Conservation (phyloP, 2,329 filamentous ascomycete genomes). For the Rhynchosporium graminicola region DNA sequence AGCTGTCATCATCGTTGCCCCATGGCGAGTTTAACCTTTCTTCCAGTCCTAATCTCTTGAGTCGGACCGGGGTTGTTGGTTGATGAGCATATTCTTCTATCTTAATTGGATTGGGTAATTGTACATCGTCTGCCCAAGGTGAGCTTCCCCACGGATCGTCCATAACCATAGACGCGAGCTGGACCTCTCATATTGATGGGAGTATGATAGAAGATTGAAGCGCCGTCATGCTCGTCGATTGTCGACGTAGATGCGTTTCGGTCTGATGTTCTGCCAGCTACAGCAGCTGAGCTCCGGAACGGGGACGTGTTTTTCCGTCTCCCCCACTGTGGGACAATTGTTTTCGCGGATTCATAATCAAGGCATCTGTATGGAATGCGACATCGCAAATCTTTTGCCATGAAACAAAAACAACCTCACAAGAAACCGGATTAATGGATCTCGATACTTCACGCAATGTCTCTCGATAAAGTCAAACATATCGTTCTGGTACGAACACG, state of each 20-base stretch:
- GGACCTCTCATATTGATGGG: slow-evolving; percentile 38
- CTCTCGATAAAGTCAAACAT: slow-evolving; percentile 70
- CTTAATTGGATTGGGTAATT: slow-evolving; percentile 25
- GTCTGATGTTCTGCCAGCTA: slow-evolving; percentile 17
- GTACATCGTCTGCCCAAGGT: slow-evolving; percentile 43
- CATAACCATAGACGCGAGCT: slow-evolving; percentile 37
- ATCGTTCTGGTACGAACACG: slow-evolving; percentile 65
- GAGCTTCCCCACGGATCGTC: slow-evolving; percentile 43
- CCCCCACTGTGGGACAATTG: background rate
- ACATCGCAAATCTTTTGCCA: slow-evolving; percentile 17
- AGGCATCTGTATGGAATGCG: slow-evolving; percentile 29
- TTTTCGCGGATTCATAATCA: slow-evolving; percentile 38
- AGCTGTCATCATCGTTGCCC: slow-evolving; percentile 29
- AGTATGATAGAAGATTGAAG: slow-evolving; percentile 11
- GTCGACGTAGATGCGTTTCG: slow-evolving; percentile 19
- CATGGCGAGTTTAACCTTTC: slow-evolving; percentile 34
- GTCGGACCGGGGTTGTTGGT: slow-evolving; percentile 28
- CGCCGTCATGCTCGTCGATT: slow-evolving; percentile 1
- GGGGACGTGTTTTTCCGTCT: background rate
- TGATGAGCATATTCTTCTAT: slow-evolving; percentile 20
- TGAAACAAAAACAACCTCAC: slow-evolving; percentile 27
- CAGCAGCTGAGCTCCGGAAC: background rate
- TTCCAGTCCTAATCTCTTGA: slow-evolving; percentile 26
- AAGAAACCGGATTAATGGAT: slow-evolving; percentile 8
- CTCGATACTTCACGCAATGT: slow-evolving; percentile 50